Evolutionary conservation across 805 yeast genomes (phyloP).

Genomic region (Lachancea cidri): DNA sequence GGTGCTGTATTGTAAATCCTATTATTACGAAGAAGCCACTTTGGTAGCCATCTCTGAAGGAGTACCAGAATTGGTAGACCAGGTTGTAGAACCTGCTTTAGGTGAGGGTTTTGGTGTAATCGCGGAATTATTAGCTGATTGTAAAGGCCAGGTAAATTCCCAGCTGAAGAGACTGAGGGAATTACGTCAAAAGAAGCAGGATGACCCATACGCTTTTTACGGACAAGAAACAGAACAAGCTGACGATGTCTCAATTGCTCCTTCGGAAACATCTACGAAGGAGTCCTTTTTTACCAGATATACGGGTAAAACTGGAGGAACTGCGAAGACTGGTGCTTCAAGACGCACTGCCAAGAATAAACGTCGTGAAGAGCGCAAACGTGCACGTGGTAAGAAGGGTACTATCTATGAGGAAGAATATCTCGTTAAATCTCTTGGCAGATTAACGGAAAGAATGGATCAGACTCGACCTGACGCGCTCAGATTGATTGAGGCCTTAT

Average conservation of each 20-base stretch:
- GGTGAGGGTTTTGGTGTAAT: conserved; percentile 84
- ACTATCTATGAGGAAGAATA: conserved; percentile 97
- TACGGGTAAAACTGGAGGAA: conserved; percentile 93
- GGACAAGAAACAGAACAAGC: conserved; percentile 74
- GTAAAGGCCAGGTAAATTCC: conserved; percentile 76
- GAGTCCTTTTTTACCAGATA: conserved; percentile 93
- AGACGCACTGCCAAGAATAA: conserved; percentile 87
- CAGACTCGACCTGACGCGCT: conserved; percentile 71
- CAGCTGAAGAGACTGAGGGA: conserved; percentile 83
- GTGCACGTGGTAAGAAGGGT: conserved; percentile 96
- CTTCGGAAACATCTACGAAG: conserved; percentile 87
- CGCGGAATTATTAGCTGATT: conserved; percentile 91
- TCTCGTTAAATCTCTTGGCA: conserved; percentile 78
- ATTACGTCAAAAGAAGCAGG: conserved; percentile 72
- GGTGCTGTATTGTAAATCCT: conserved; percentile 65
- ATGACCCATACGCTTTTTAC: conserved; percentile 82
- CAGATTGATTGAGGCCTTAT: conserved; percentile 65
- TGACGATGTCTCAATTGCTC: conserved; percentile 92
- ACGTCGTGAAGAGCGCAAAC: conserved; percentile 92
- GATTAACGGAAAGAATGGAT: conserved; percentile 76
- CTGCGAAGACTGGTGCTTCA: conserved; percentile 95
- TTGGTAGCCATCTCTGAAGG: conserved; percentile 49
- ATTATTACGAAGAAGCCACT: conserved; percentile 70
- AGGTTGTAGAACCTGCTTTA: conserved; percentile 64
- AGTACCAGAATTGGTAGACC: conserved; percentile 43